Percentiles rank a stretch among this genome's conserved stretches.
phyloP scores from a whole-genome alignment of 2,329 filamentous ascomycete species.

The Metarhizium brunneum region DNA sequence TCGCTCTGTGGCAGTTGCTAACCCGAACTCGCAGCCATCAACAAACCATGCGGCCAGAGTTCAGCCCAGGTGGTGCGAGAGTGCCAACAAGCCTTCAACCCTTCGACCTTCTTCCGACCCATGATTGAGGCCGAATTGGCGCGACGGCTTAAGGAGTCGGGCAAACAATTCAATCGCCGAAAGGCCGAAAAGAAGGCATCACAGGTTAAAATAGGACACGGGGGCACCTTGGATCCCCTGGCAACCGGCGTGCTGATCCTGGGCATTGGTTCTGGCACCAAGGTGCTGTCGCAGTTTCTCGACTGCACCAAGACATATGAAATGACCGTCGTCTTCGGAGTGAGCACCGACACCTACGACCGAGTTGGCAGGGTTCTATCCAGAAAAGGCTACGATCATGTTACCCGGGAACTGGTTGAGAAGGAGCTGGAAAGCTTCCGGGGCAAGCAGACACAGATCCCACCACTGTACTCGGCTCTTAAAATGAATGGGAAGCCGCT shows the following conservation, averaged over 20 bases:
- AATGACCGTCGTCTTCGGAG: slow-evolving; percentile 79
- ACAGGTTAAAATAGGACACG: slow-evolving; percentile 90
- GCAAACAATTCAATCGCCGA: slow-evolving; percentile 51
- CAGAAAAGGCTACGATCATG: slow-evolving; percentile 65
- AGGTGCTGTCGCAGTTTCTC: slow-evolving; percentile 68
- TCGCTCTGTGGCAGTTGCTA: slow-evolving; percentile 2
- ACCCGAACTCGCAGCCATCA: slow-evolving; percentile 55
- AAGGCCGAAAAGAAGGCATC: slow-evolving; percentile 46
- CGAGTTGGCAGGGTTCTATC: slow-evolving; percentile 73
- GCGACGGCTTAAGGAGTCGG: slow-evolving; percentile 45
- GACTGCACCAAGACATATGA: slow-evolving; percentile 92
- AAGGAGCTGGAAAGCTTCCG: slow-evolving; percentile 65
- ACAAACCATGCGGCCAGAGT: slow-evolving; percentile 78
- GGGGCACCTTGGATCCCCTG: slow-evolving; percentile 87
- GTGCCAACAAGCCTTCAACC: slow-evolving; percentile 75
- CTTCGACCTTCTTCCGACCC: slow-evolving; percentile 69
- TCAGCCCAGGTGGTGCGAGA: slow-evolving; percentile 88
- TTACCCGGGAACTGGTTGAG: slow-evolving; percentile 72
- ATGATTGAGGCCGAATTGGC: slow-evolving; percentile 58
- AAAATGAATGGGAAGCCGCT: slow-evolving; percentile 90
- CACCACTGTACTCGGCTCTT: slow-evolving; percentile 85
- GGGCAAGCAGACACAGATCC: slow-evolving; percentile 80
- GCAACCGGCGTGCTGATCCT: slow-evolving; percentile 89
- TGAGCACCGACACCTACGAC: slow-evolving; percentile 89
- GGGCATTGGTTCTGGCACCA: slow-evolving; percentile 82